phyloP scores from a whole-genome alignment of 2,329 filamentous ascomycete species.

The Pseudocercospora eumusae region DNA sequence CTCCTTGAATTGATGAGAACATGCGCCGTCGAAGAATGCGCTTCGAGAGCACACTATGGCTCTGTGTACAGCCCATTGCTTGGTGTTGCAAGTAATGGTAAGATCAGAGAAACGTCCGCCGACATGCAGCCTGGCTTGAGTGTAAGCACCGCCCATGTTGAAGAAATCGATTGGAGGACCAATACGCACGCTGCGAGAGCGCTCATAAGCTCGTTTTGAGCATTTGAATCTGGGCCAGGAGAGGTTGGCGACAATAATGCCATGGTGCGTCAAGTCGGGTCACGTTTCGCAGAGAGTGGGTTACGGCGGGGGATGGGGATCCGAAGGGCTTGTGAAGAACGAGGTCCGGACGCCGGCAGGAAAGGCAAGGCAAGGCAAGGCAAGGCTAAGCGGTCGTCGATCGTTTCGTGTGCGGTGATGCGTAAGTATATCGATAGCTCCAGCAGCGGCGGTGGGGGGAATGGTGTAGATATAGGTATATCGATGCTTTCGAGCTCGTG shows the following conservation, averaged over 20 bases:
- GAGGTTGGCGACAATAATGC: slow-evolving; percentile 26
- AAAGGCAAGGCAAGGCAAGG: no score
- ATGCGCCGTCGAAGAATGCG: slow-evolving; percentile 48
- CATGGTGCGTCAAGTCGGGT: slow-evolving; percentile 22
- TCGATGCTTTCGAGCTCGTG: neutral
- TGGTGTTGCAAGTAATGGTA: slow-evolving; percentile 49
- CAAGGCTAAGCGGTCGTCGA: slow-evolving; percentile 10
- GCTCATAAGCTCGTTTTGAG: slow-evolving; percentile 49
- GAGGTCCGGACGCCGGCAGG: slow-evolving; percentile 5
- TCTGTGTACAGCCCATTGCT: slow-evolving; percentile 51
- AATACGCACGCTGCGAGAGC: slow-evolving; percentile 51
- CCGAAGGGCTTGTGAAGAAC: slow-evolving; percentile 13
- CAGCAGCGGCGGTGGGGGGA: neutral
- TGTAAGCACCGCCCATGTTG: slow-evolving; percentile 32
- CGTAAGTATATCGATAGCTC: neutral
- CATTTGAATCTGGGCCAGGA: slow-evolving; percentile 40
- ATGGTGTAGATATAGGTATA: slow-evolving; percentile 6
- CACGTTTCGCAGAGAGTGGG: slow-evolving; percentile 15
- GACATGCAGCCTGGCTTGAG: slow-evolving; percentile 37
- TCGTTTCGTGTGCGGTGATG: slow-evolving; percentile 3
- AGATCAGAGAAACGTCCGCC: slow-evolving; percentile 51
- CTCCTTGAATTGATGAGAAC: slow-evolving; percentile 41
- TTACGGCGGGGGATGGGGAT: slow-evolving; percentile 9
- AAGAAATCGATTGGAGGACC: slow-evolving; percentile 10
- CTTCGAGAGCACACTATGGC: slow-evolving; percentile 53